Evolutionary conservation across 257 asterid species (phyloP).

Genomic region (Fraxinus excelsior): DNA sequence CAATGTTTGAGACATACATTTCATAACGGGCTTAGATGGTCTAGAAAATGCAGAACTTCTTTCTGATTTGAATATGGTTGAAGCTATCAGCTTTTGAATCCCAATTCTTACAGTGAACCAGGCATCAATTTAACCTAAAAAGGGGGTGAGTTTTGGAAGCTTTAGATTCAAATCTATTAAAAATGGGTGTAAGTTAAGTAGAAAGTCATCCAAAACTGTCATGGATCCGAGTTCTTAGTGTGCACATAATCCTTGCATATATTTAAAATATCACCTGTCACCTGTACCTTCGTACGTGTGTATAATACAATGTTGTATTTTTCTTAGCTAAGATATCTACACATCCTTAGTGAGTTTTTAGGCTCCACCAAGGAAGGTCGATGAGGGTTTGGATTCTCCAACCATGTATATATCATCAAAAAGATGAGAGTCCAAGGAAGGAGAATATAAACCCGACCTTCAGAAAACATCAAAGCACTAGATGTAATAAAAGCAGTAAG

Average conservation of each 20-base stretch:
- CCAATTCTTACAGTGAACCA: neutral
- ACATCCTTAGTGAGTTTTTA: too few relatives aligned
- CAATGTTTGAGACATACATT: neutral
- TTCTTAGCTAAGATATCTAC: too few relatives aligned
- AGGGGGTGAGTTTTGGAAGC: neutral
- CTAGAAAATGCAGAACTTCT: neutral
- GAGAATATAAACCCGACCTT: too few relatives aligned
- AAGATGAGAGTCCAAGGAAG: too few relatives aligned
- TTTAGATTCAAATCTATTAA: neutral
- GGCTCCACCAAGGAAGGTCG: too few relatives aligned
- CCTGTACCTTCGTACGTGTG: neutral
- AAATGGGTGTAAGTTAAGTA: neutral
- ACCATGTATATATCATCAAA: too few relatives aligned
- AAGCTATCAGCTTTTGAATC: neutral
- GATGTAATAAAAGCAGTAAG: too few relatives aligned
- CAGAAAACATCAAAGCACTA: too few relatives aligned
- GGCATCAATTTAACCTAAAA: neutral
- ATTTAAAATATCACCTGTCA: neutral
- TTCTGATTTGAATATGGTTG: neutral
- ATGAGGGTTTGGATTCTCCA: too few relatives aligned
- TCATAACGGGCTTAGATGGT: neutral
- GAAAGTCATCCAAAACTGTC: neutral
- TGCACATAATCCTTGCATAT: neutral
- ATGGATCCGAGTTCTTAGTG: neutral
- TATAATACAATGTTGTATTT: too few relatives aligned